Percentiles rank a stretch among this genome's conserved stretches.
Conservation (phyloP, 23 red algal species). For the Gracilaria gracilis region DNA sequence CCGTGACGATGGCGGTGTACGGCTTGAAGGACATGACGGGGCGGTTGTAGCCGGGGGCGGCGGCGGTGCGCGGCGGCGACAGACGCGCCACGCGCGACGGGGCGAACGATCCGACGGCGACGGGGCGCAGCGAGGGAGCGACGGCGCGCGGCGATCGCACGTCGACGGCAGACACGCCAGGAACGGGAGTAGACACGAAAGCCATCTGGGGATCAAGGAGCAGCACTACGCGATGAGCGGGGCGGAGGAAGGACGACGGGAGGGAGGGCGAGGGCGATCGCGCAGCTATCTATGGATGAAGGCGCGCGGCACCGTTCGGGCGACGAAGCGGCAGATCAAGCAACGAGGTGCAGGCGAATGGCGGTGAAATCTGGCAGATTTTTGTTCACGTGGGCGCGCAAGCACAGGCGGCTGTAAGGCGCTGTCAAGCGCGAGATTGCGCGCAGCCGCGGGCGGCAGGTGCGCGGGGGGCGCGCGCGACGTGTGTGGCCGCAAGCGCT, state of each 20-base stretch:
- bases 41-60: neutral
- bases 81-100: constrained; percentile 2
- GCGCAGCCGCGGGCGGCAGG: no score
- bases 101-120: neutral
- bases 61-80: neutral
- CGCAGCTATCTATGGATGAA: no score
- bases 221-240: no score
- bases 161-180: neutral
- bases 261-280: neutral
- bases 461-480: no score
- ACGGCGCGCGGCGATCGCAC: neutral
- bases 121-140: neutral
- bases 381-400: neutral
- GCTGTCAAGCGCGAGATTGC: neutral
- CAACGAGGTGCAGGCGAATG: neutral
- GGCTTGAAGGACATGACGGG: constrained; percentile 53
- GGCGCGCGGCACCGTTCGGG: neutral
- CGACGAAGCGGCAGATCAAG: constrained; percentile 4
- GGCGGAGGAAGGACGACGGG: neutral
- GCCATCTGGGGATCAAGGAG: neutral
- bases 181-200: constrained; percentile 4
- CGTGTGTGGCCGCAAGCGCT: neutral
- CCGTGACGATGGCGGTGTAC: constrained; percentile 86
- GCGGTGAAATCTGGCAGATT: neutral
- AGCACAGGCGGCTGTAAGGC: neutral